Percentiles rank a stretch among this genome's conserved stretches.
These are phyloP conservation scores for Fusarium napiforme DNA, from an alignment of 2,329 filamentous ascomycete genomes.

Conservation along the genomic window DNA sequence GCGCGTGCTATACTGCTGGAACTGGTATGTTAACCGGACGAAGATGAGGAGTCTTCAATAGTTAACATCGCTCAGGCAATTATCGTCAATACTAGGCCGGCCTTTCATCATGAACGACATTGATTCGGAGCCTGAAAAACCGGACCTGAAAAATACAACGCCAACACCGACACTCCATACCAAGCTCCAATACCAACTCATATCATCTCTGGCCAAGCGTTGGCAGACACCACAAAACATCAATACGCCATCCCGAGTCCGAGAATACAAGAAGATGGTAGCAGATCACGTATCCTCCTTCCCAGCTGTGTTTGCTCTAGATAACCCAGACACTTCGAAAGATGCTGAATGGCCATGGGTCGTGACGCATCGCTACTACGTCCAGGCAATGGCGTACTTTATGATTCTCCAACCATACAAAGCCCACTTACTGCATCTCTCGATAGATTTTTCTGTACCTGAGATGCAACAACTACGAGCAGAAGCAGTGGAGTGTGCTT, in stretches of 20 bases:
- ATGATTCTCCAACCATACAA: slow-evolving; percentile 21
- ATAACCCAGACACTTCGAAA: neutral
- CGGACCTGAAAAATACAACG: rapidly evolving
- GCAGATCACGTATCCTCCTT: neutral
- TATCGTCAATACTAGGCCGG: neutral
- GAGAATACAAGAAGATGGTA: neutral
- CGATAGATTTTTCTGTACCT: neutral
- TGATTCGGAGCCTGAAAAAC: neutral
- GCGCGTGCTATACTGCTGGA: slow-evolving; percentile 14
- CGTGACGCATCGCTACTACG: slow-evolving; percentile 6
- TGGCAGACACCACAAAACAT: slow-evolving; percentile 18
- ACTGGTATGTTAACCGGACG: neutral
- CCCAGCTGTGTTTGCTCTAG: neutral
- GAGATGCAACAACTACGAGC: neutral
- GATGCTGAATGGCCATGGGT: slow-evolving; percentile 13
- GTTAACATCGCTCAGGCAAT: neutral
- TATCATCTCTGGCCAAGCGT: slow-evolving; percentile 5
- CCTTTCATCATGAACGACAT: slow-evolving; percentile 16
- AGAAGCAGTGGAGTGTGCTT: neutral
- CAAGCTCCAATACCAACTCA: slow-evolving; percentile 10
- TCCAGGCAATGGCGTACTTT: slow-evolving; percentile 17
- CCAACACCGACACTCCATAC: slow-evolving; percentile 10
- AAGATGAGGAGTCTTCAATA: rapidly evolving
- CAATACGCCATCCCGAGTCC: neutral
- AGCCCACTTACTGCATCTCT: neutral